phyloP scores from a whole-genome alignment of 2,329 filamentous ascomycete species.

The Curvularia hawaiiensis region DNA sequence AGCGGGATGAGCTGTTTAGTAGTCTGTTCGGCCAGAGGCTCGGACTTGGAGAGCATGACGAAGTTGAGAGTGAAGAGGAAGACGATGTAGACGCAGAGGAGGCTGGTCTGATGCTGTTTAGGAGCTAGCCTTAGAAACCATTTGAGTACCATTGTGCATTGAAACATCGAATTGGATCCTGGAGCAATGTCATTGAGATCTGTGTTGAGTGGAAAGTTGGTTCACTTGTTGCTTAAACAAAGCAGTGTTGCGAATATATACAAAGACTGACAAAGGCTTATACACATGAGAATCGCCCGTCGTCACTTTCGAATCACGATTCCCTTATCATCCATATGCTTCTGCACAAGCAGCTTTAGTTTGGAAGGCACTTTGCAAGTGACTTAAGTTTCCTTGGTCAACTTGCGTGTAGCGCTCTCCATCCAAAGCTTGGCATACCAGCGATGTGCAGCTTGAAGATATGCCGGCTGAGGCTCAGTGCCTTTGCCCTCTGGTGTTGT shows the following conservation, averaged over 20 bases:
- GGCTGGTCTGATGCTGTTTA: constrained; percentile 48
- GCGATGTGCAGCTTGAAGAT: constrained; percentile 41
- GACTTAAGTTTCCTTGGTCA: constrained; percentile 30
- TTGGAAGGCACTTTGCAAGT: no score
- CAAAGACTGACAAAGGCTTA: background rate
- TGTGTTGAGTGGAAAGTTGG: background rate
- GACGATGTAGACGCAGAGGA: constrained; percentile 45
- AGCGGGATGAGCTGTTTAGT: constrained; percentile 68
- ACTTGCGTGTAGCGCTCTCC: constrained; percentile 48
- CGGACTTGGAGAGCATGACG: constrained; percentile 52
- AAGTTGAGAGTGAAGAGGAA: constrained; percentile 43
- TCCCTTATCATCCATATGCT: background rate
- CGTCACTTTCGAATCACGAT: no score
- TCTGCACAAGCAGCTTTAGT: background rate
- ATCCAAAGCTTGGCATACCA: constrained; percentile 50
- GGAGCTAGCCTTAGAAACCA: constrained; percentile 27
- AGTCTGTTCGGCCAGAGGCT: constrained; percentile 56
- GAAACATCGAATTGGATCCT: background rate
- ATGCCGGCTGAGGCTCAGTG: constrained; percentile 33
- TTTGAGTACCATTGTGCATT: background rate
- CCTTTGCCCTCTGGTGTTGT: constrained; percentile 44
- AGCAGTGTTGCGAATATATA: background rate
- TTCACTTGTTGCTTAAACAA: background rate
- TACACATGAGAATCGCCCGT: background rate
- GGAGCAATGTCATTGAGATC: background rate